These are phyloP conservation scores for Calonectria honghensis DNA, from an alignment of 2,329 filamentous ascomycete genomes.

Conservation along the genomic window DNA sequence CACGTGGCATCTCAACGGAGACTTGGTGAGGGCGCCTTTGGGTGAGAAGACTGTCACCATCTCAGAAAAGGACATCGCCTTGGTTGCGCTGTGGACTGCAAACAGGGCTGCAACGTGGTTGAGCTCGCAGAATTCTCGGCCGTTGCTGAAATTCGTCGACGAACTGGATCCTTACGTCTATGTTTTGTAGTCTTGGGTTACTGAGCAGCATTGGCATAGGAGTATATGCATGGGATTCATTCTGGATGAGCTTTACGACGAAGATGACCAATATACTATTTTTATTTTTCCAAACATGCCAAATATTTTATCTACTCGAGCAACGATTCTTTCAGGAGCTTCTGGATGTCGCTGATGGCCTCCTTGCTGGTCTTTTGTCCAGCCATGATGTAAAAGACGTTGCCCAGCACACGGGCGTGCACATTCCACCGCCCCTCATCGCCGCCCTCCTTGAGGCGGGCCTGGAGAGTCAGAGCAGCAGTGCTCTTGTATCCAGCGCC, in stretches of 20 bases:
- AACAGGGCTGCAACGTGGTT: slow-evolving; percentile 36
- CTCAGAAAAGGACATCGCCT: slow-evolving; percentile 25
- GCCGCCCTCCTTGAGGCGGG: slow-evolving; percentile 56
- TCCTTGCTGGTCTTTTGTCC: slow-evolving; percentile 65
- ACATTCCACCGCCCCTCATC: slow-evolving; percentile 66
- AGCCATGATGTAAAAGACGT: slow-evolving; percentile 76
- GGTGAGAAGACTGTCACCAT: slow-evolving; percentile 16
- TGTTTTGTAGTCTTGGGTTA: slow-evolving; percentile 5
- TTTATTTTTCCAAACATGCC: not conserved
- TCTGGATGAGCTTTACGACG: not conserved
- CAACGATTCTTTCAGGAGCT: slow-evolving; percentile 45
- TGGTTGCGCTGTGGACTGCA: slow-evolving; percentile 32
- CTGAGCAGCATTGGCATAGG: not conserved
- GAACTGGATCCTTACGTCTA: slow-evolving; percentile 33
- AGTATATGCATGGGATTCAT: not conserved
- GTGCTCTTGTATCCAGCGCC: slow-evolving; percentile 69
- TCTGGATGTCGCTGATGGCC: slow-evolving; percentile 52
- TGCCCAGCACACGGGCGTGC: slow-evolving; percentile 73
- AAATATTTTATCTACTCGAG: not conserved
- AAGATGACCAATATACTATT: not conserved
- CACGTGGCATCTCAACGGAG: slow-evolving; percentile 30
- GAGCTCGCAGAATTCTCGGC: slow-evolving; percentile 31
- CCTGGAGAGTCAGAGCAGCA: slow-evolving; percentile 66
- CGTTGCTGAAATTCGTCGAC: slow-evolving; percentile 32
- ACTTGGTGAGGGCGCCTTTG: slow-evolving; percentile 12